These are phyloP conservation scores for Candida ovalis DNA, from an alignment of 805 yeast species.

Conservation along the genomic window DNA sequence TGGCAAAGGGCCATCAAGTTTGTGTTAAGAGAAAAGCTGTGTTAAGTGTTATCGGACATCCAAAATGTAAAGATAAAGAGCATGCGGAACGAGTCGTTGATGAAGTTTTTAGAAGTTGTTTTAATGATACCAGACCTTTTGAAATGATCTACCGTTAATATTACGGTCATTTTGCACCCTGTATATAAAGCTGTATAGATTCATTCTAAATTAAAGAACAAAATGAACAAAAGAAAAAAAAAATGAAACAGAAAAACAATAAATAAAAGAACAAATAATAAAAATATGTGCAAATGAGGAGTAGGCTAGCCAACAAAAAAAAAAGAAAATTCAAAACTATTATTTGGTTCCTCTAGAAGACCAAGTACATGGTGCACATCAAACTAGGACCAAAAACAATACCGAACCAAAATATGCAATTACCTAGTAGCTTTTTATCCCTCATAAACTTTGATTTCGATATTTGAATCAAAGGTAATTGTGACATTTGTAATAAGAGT, in stretches of 20 bases:
- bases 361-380: constrained; percentile 77
- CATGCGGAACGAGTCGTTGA: constrained; percentile 79
- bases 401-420: constrained; percentile 86
- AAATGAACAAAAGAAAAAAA: not conserved
- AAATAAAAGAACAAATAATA: not conserved
- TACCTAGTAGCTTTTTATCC: constrained; percentile 61
- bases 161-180: not conserved
- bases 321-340: not conserved
- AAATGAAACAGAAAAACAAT: not conserved
- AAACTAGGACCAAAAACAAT: constrained; percentile 86
- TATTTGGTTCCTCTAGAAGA: constrained; percentile 43
- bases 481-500: constrained; percentile 78
- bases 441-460: constrained; percentile 57
- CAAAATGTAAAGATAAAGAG: constrained; percentile 65
- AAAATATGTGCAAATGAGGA: not conserved
- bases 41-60: constrained; percentile 81
- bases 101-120: constrained; percentile 90
- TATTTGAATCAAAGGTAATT: constrained; percentile 71
- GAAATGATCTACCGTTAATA: constrained; percentile 76
- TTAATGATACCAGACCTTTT: constrained; percentile 92
- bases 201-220: not conserved
- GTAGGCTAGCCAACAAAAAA: constrained; percentile 1
- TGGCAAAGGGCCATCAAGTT: constrained; percentile 74
- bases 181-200: constrained; percentile 2
- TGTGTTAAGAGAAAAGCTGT: constrained; percentile 90